Evolutionary conservation across 2,329 filamentous ascomycete species (phyloP), one percentile per base, ranked within the genome.

Genomic region (Coniochaeta hoffmannii): DNA sequence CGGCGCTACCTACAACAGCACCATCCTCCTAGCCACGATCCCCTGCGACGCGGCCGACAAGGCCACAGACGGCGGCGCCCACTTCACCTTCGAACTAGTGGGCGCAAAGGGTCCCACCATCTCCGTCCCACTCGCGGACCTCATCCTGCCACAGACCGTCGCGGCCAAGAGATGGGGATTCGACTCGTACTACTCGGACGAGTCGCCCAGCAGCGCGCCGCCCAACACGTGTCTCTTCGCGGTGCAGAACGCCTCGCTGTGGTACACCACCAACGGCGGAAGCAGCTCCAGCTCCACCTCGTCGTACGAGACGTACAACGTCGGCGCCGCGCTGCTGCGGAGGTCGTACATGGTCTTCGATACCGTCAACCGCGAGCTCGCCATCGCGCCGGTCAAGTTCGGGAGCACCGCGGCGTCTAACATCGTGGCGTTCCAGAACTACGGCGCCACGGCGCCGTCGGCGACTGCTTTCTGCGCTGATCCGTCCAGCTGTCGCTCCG

Each of bases 271-370:
- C 4, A 19, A 19, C 28, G 4, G n/a, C 46, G 54, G 46, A 24
- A 53, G 50, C 54, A 55, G 30, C 11, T 55, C 49, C 0, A 54
- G 44, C 34, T 15, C 26, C 17, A 54, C 32, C 22, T 55, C 38
- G 7, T 22, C 17, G 10, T 38, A 28, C 24, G 26, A 38, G 31
- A n/a, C 57, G 12, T 63, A 56, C 51, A 62, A 50, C 38, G 38
- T 71, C 3, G 63, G 66, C 15, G 59, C 59, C 55, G 55, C 61
- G 15, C 34, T 69, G 41, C 57, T 70, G 32, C 65, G 65, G 31
- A 64, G 66, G n/a, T 61, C 59, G 12, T 71, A 71, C 57, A 59
- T 64, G 50, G 68, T 68, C 4, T 69, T 69, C 52, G 68, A 71
- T 56, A 55, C 65, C 12, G 64, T 59, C 46, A 69, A 68, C 58